Evolutionary conservation across 2,329 filamentous ascomycete genomes (phyloP).

Genomic region (Botrytis paeoniae): DNA sequence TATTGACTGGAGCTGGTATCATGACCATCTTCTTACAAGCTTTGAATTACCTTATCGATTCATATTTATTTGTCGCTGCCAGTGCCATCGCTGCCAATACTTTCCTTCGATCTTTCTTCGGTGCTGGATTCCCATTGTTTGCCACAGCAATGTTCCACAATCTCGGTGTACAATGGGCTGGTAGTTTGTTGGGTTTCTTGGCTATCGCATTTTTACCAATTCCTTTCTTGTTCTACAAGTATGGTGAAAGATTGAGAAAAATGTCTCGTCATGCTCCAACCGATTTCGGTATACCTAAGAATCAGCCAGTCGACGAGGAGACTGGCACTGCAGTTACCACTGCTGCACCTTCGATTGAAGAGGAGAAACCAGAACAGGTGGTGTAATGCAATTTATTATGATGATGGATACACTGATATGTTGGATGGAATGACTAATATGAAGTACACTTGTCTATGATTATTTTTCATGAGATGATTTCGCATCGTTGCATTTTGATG

Average conservation of each 20-base stretch:
- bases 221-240: conserved; percentile 48
- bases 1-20: conserved; percentile 58
- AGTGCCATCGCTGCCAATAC: conserved; percentile 29
- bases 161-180: conserved; percentile 42
- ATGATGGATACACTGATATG: not conserved
- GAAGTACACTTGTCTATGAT: not conserved
- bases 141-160: conserved; percentile 40
- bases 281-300: conserved; percentile 6
- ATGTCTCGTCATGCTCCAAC: conserved; percentile 24
- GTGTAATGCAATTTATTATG: conserved; percentile 6
- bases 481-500: conserved; percentile 6
- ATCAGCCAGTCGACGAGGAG: conserved; percentile 11
- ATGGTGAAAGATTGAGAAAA: conserved; percentile 54
- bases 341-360: conserved; percentile 3
- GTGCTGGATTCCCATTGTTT: conserved; percentile 35
- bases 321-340: not conserved
- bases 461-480: not conserved
- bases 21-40: conserved; percentile 53
- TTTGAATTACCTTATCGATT: conserved; percentile 28
- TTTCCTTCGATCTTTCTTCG: conserved; percentile 27
- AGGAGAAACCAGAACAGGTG: not conserved
- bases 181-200: conserved; percentile 42
- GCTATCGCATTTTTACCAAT: conserved; percentile 42
- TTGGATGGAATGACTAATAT: conserved; percentile 3
- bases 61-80: conserved; percentile 27